Conservation (phyloP, 2,329 filamentous ascomycete species). For the Alternaria ventricosa region DNA sequence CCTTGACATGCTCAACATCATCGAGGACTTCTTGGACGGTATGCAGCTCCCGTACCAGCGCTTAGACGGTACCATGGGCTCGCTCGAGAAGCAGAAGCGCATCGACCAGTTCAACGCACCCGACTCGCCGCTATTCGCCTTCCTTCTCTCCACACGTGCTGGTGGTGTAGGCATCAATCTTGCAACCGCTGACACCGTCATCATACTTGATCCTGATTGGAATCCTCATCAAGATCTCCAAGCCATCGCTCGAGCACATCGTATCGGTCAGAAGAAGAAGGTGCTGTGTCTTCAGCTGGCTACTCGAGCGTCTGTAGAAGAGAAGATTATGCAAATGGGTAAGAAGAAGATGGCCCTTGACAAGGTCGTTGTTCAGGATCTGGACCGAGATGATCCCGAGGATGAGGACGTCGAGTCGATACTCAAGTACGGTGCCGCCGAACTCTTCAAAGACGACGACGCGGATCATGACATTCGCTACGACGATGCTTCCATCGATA, state of each 20-base stretch:
- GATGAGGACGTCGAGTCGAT: conserved; percentile 85
- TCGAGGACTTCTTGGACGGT: conserved; percentile 88
- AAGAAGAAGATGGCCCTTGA: conserved; percentile 96
- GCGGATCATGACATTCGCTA: conserved; percentile 78
- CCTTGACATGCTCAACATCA: conserved; percentile 80
- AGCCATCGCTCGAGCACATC: conserved; percentile 89
- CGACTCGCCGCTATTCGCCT: conserved; percentile 82
- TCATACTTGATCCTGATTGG: conserved; percentile 96
- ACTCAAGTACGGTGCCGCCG: conserved; percentile 83
- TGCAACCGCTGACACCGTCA: conserved; percentile 95
- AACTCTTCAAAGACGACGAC: conserved; percentile 80
- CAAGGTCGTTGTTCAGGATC: conserved; percentile 89
- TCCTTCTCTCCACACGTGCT: conserved; percentile 90
- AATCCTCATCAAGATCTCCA: conserved; percentile 99
- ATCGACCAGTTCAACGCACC: conserved; percentile 94
- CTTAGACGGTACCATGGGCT: conserved; percentile 82
- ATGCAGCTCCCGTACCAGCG: conserved; percentile 76
- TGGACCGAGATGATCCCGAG: conserved; percentile 82
- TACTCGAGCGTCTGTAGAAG: conserved; percentile 86
- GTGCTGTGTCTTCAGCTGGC: conserved; percentile 95
- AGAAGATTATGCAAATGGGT: conserved; percentile 95
- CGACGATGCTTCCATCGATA: conserved; percentile 82
- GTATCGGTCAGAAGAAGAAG: conserved; percentile 95
- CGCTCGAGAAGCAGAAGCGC: conserved; percentile 87
- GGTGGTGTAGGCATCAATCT: conserved; percentile 98